Evolutionary conservation across 805 yeast species (phyloP).

Genomic region (Saccharomycopsis olivae): DNA sequence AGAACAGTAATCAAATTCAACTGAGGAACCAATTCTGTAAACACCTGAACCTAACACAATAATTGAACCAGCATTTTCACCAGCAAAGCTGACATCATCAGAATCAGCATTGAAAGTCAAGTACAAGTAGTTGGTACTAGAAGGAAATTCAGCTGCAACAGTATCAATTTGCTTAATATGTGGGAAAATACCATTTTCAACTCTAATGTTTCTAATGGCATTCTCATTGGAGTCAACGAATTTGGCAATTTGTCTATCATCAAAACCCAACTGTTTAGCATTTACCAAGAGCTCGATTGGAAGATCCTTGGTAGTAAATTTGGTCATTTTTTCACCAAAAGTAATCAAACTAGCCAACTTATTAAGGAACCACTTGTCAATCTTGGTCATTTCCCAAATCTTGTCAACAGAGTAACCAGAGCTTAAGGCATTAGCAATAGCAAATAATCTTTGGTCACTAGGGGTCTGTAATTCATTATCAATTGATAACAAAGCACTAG

Average conservation of each 20-base stretch:
- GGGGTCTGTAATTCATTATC: slow-evolving; percentile 93
- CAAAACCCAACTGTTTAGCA: slow-evolving; percentile 95
- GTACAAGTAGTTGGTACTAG: slow-evolving; percentile 87
- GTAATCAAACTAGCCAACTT: slow-evolving; percentile 68
- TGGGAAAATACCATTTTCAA: slow-evolving; percentile 79
- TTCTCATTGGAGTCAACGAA: slow-evolving; percentile 84
- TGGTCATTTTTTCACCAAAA: slow-evolving; percentile 53
- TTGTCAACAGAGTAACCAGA: slow-evolving; percentile 86
- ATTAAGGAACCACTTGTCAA: slow-evolving; percentile 94
- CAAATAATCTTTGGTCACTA: slow-evolving; percentile 93
- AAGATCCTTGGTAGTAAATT: slow-evolving; percentile 43
- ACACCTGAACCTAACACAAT: slow-evolving; percentile 98
- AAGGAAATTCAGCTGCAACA: slow-evolving; percentile 98
- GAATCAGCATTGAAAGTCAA: slow-evolving; percentile 88
- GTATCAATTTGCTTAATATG: slow-evolving; percentile 96
- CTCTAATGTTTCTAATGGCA: slow-evolving; percentile 81
- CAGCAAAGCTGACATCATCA: slow-evolving; percentile 63
- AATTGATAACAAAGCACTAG: slow-evolving; percentile 77
- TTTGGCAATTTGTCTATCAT: slow-evolving; percentile 91
- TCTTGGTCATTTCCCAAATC: slow-evolving; percentile 83
- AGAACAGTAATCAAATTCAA: slow-evolving; percentile 99
- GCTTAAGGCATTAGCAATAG: slow-evolving; percentile 88
- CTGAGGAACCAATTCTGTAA: slow-evolving; percentile 97
- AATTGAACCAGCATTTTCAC: slow-evolving; percentile 60
- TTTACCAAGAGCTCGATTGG: slow-evolving; percentile 57